phyloP scores from a whole-genome alignment of 192 early-diverging fungal genomes.

The Coemansia sp. region DNA sequence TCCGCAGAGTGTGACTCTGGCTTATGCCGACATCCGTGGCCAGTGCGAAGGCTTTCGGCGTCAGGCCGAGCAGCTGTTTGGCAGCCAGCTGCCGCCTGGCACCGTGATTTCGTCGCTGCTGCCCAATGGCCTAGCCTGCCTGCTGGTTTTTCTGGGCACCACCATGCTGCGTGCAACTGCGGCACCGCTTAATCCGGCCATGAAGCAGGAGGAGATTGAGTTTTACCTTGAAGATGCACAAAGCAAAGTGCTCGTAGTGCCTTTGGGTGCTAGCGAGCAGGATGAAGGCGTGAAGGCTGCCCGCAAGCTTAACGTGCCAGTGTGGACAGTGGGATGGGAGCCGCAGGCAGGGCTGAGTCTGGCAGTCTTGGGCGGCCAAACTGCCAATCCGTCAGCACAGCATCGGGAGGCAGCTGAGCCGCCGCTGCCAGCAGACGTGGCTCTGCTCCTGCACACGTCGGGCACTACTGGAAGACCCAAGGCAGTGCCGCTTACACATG shows the following conservation, averaged over 20 bases:
- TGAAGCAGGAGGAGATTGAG: conserved; percentile 67
- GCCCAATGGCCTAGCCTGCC: conserved; percentile 68
- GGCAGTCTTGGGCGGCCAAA: conserved; percentile 20
- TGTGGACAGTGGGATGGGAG: conserved; percentile 60
- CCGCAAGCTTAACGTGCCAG: conserved; percentile 44
- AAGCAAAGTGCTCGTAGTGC: conserved; percentile 62
- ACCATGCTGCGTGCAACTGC: conserved; percentile 61
- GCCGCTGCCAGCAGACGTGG: conserved; percentile 58
- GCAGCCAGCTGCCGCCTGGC: conserved; percentile 27
- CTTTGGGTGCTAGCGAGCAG: conserved; percentile 51
- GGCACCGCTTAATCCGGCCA: conserved; percentile 70
- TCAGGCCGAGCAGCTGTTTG: conserved; percentile 25
- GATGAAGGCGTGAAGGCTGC: conserved; percentile 61
- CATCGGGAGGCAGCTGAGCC: neutral
- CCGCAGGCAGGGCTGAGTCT: conserved; percentile 24
- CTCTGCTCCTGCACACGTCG: conserved; percentile 76
- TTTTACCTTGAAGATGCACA: conserved; percentile 75
- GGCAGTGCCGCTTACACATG: conserved; percentile 80
- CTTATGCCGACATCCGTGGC: conserved; percentile 40
- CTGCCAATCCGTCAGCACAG: conserved; percentile 17
- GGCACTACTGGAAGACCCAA: conserved; percentile 78
- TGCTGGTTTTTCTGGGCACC: conserved; percentile 66
- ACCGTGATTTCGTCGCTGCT: conserved; percentile 57
- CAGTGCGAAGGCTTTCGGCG: conserved; percentile 44
- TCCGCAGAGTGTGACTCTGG: conserved; percentile 29